A percentile compares a stretch with the other conserved stretches of the same genome.
phyloP scores from a whole-genome alignment of 176 grass and related monocot genomes.

The Urochloa ruziziensis region DNA sequence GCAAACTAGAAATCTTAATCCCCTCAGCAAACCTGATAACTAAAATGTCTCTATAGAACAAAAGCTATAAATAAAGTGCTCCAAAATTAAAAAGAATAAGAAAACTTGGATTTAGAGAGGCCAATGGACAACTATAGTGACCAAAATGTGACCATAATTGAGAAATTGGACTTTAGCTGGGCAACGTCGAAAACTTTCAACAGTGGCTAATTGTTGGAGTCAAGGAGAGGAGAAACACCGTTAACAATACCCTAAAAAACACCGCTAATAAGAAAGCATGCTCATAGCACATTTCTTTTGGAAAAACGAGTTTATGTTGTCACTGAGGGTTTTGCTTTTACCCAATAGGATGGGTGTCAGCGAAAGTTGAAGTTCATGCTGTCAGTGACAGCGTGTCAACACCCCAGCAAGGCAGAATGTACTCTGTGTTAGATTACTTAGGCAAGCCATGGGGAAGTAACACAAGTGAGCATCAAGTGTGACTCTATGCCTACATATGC shows the following conservation, averaged over 20 bases:
- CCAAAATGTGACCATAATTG: not conserved
- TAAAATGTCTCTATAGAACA: not conserved
- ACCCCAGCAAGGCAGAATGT: not conserved
- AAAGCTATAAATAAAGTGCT: not conserved
- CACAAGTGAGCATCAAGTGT: not conserved
- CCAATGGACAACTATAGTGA: slow-evolving; percentile 2
- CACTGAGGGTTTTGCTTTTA: not conserved
- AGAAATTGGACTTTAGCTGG: not conserved
- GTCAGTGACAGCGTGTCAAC: not conserved
- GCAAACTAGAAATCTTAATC: not conserved
- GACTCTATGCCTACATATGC: not conserved
- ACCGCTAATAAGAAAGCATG: not conserved
- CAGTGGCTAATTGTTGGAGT: not conserved
- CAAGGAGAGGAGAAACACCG: not conserved
- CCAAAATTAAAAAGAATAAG: not conserved
- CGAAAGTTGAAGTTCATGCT: not conserved
- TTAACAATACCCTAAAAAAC: not conserved
- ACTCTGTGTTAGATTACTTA: not conserved
- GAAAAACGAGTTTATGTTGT: not conserved
- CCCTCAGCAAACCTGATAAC: not conserved
- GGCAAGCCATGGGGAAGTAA: not conserved
- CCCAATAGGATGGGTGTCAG: not conserved
- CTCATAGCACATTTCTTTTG: not conserved
- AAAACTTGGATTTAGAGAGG: not conserved
- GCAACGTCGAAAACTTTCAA: not conserved